A percentile compares a stretch with the other conserved stretches of the same genome.
Conservation (phyloP, 345 rosid species). For the Theobroma cacao region DNA sequence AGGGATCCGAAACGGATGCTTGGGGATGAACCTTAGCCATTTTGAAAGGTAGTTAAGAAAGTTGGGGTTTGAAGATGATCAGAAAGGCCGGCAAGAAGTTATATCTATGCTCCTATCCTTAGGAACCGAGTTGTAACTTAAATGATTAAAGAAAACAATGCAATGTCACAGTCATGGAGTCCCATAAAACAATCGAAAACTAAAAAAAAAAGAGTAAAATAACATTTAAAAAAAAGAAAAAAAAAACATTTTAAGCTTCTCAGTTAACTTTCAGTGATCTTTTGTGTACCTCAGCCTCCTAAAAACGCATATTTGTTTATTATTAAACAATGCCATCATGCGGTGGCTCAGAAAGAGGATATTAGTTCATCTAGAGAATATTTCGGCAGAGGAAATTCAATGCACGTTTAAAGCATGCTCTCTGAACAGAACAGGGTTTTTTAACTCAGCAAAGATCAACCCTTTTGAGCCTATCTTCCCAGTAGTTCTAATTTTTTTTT, state of each 20-base stretch:
- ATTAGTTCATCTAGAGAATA: too few species aligned
- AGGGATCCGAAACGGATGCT: not conserved
- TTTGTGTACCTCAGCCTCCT: not conserved
- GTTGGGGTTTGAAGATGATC: not conserved
- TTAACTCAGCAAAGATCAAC: not conserved
- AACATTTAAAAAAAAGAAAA: too few species aligned
- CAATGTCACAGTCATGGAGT: not conserved
- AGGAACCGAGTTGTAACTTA: not conserved
- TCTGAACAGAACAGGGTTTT: not conserved
- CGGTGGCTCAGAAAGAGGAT: not conserved
- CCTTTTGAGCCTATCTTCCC: not conserved
- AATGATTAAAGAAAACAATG: not conserved
- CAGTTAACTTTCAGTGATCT: not conserved
- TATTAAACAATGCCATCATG: not conserved
- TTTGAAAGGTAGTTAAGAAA: not conserved
- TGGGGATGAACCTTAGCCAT: conserved; percentile 17
- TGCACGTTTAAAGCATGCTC: not conserved
- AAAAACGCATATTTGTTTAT: not conserved
- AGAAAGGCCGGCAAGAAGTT: not conserved
- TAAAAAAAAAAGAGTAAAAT: too few species aligned
- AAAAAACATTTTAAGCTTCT: not conserved
- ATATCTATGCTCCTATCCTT: not conserved
- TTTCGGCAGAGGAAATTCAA: too few species aligned
- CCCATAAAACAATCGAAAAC: not conserved
- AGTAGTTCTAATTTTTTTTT: not conserved